Percentiles rank a stretch among this genome's conserved stretches.
Conservation (phyloP, 768 basidiomycete species). For the Austroboletus festivus region DNA sequence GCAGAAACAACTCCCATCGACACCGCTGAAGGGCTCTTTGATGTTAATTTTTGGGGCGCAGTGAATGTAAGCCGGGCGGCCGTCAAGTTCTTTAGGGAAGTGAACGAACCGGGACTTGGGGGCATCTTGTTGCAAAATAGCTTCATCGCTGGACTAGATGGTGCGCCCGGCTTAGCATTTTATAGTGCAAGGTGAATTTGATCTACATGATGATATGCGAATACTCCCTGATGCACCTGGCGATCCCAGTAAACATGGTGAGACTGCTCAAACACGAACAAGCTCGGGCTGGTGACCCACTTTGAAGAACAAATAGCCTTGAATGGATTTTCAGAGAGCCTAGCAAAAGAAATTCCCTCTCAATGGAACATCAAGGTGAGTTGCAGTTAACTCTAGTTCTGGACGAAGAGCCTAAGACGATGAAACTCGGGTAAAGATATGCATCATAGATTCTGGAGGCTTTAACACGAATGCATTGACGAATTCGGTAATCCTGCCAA, state of each 20-base stretch:
- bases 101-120: slow-evolving; percentile 32
- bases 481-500: slow-evolving; percentile 1
- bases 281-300: neutral
- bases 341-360: slow-evolving; percentile 37
- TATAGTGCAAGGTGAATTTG: slow-evolving; percentile 18
- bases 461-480: slow-evolving; percentile 3
- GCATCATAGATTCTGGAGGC: slow-evolving; percentile 17
- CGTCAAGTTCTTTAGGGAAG: slow-evolving; percentile 32
- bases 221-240: neutral
- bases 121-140: slow-evolving; percentile 36
- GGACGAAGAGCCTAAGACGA: too few species aligned
- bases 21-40: slow-evolving; percentile 19
- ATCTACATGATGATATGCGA: slow-evolving; percentile 9
- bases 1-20: slow-evolving; percentile 20
- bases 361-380: slow-evolving; percentile 39
- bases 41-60: slow-evolving; percentile 29
- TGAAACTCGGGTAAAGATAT: too few species aligned
- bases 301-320: slow-evolving; percentile 19
- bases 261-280: neutral
- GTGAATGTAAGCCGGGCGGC: slow-evolving; percentile 27
- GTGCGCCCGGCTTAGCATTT: slow-evolving; percentile 9
- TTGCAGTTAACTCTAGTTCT: too few species aligned
- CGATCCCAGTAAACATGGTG: slow-evolving; percentile 18
- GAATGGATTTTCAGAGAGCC: slow-evolving; percentile 33
- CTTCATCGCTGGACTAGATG: slow-evolving; percentile 29